Base-by-base conservation (phyloP, 352 stramenopile genomes). In the Pythium vanterpoolii region DNA sequence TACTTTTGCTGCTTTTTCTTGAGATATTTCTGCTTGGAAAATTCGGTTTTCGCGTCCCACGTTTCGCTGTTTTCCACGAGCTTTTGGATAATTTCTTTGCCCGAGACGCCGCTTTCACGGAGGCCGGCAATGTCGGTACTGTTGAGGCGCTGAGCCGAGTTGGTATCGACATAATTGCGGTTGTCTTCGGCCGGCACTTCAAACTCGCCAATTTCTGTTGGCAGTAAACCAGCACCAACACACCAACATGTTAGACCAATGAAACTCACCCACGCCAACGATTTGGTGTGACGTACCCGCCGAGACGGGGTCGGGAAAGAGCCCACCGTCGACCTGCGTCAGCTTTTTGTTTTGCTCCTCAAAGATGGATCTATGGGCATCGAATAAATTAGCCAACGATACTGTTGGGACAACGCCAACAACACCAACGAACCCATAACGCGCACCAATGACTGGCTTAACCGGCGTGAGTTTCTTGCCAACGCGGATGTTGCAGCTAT, bases 21-120 rank as follows among this genome's bases (percentile, higher is more conserved):
- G 44, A 98, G 86, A 72, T 98, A 99, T 61, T 99, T 99, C 61
- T 97, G 91, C 74, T 98, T 97, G 53, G 89, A 97, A 50, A 98
- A 98, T 51, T 96, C 89, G 3, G 94, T 98, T 76, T 98, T 98
- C 62, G 82, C 77, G 34, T 93, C 76, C 80, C 97, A 99, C 45
- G 94, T 98, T 31, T 93, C 86, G 50, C 89, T 98, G 73, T 98
- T 98, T 66, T 97, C 85, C 45, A 98, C 91, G 19, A 99, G 69
- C 34, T 94, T 89, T 40, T 90, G 74, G 47, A 99, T 96, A 64
- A 99, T 92, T 60, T 91, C 86, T 42, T 89, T 66, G 14, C 86
- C 86, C 0, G 78, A 83, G 1, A 76, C 80, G 23, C 86, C 86
- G n/a, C 71, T 76, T 52, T 90, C 82, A 42, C 83, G 77, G 13